Evolutionary conservation across 1,139 yeast genomes (phyloP), one percentile per base, ranked within the genome.

Genomic region (Pichia terricola): DNA sequence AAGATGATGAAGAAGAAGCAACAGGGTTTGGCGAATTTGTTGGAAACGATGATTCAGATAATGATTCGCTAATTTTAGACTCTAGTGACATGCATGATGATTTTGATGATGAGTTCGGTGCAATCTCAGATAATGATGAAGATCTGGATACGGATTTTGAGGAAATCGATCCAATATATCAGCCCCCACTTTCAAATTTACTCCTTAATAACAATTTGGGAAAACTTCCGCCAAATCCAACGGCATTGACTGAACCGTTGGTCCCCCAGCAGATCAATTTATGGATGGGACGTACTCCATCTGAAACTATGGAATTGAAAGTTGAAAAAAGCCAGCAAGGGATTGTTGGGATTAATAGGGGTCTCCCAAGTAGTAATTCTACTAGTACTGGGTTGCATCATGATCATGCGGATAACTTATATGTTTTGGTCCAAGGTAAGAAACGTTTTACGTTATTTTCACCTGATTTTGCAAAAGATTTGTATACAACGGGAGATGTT

Each of bases 341-440:
- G 4, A 35, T 39, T 8, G 32, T 26, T 3, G 11, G 32, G 0
- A 53, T 78, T 2, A 84, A 82, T 0, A 72, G 73, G 50, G 64
- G 63, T 26, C 59, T 79, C 2, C 79, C 83, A 1, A 71, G 73
- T 1, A 61, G 60, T 1, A 83, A 82, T 1, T 52, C 55, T 4
- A 67, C 79, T 0, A 79, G 87, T 0, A 79, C 88, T 0, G 91
- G 91, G 0, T 62, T 82, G n/a, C 91, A 82, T 54, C 91, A 82
- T 57, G 91, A 82, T 57, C 88, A 81, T 60, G 84, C 89, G 1
- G 88, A 81, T 56, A 82, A 82, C 54, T 63, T 81, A 36, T 82
- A 82, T 57, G 65, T 81, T 3, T 70, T 82, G 2, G 57, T 77
- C 1, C 63, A 70, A 30, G 91, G 89, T 0, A 56, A 58, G n/a